Percentiles rank a stretch among this genome's conserved stretches.
Evolutionary conservation across 495 filamentous ascomycete genomes (phyloP).

Genomic region (Penicillium lagena): DNA sequence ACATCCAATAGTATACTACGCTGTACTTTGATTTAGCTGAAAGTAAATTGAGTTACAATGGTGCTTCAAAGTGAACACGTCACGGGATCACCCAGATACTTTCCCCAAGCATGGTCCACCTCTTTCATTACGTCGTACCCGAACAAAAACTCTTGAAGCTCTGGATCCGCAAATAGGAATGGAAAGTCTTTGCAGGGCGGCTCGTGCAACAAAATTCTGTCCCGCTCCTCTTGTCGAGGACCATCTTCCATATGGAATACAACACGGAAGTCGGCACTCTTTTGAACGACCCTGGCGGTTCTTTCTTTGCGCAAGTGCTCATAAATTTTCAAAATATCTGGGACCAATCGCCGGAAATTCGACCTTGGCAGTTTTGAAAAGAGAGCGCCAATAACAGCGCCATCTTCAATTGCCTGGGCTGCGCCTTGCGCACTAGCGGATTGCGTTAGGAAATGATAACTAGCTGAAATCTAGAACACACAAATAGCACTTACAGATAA

Average conservation of each 20-base stretch:
- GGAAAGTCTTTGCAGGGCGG: background rate
- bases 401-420: background rate
- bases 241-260: conserved; percentile 1
- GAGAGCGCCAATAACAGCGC: background rate
- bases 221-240: background rate
- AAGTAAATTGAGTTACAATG: no score
- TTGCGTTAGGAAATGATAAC: no score
- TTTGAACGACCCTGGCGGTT: conserved; percentile 1
- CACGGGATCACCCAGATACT: no score
- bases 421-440: background rate
- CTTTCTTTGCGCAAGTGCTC: background rate
- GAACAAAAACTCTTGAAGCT: background rate
- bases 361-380: background rate
- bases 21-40: no score
- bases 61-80: no score
- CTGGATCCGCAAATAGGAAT: background rate
- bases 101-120: no score
- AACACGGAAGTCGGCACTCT: background rate
- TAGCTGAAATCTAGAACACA: no score
- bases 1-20: no score
- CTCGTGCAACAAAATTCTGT: background rate
- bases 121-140: no score
- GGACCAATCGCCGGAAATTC: background rate
- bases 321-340: conserved; percentile 1
- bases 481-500: background rate